phyloP scores from a whole-genome alignment of 75 land plant genomes.

The Pinus taeda region DNA sequence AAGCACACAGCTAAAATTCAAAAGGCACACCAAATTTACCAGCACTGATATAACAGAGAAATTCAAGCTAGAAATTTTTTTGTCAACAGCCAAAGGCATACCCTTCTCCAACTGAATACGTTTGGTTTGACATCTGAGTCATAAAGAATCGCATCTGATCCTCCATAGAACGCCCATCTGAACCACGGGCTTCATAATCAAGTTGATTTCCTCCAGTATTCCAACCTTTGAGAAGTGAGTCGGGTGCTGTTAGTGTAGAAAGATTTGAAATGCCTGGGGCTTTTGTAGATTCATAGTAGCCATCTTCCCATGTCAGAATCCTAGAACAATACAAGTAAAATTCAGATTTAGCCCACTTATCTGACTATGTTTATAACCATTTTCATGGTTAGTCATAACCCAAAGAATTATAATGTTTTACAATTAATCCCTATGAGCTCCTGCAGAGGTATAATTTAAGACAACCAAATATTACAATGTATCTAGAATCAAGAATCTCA shows the following conservation, averaged over 20 bases:
- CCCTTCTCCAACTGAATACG: constrained; percentile 74
- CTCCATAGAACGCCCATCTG: constrained; percentile 3
- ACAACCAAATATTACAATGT: neutral
- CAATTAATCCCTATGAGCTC: neutral
- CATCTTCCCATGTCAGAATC: constrained; percentile 54
- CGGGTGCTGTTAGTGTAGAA: neutral
- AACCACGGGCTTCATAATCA: neutral
- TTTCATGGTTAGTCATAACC: neutral
- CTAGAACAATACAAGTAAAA: constrained; percentile 20
- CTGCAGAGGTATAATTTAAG: neutral
- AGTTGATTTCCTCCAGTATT: neutral
- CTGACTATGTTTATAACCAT: neutral
- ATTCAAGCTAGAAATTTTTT: neutral
- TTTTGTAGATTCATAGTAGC: constrained; percentile 27
- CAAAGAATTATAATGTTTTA: neutral
- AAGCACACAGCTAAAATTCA: neutral
- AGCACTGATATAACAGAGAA: neutral
- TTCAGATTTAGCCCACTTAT: neutral
- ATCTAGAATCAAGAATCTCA: neutral
- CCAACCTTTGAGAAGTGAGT: neutral
- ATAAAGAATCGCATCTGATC: constrained; percentile 28
- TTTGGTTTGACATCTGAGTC: constrained; percentile 41
- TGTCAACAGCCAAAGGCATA: constrained; percentile 16
- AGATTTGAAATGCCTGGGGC: neutral
- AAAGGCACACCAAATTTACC: neutral